Percentiles rank a stretch among this genome's conserved stretches.
Evolutionary conservation across 139 green algal genomes (phyloP).

Genomic region (Trebouxia sp.): DNA sequence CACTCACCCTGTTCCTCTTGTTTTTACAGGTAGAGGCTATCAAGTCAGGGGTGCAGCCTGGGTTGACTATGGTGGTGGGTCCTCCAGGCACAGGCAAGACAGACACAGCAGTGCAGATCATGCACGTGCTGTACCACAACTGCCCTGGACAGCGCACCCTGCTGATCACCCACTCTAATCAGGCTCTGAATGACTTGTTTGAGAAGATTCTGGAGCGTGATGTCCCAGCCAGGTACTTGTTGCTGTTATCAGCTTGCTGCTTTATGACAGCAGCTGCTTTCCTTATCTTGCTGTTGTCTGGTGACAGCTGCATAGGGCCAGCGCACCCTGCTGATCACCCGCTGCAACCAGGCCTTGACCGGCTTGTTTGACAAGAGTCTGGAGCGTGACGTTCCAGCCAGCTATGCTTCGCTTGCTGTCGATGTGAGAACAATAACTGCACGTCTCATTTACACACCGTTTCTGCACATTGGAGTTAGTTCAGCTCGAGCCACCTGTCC

Average conservation of each 20-base stretch:
- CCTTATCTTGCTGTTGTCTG: no score
- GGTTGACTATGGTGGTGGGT: constrained; percentile 96
- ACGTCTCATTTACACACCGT: no score
- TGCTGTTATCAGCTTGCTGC: constrained; percentile 48
- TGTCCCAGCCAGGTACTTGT: constrained; percentile 81
- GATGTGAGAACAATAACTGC: no score
- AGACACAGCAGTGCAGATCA: constrained; percentile 93
- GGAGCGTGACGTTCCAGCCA: no score
- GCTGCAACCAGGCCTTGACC: no score
- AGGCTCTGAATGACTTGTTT: constrained; percentile 93
- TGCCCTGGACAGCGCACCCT: constrained; percentile 89
- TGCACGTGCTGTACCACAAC: constrained; percentile 95
- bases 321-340: no score
- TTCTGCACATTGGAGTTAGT: no score
- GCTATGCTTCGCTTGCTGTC: no score
- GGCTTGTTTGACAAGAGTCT: no score
- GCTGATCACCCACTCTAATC: constrained; percentile 98
- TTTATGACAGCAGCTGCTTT: no score
- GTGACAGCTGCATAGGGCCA: no score
- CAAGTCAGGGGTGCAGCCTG: constrained; percentile 78
- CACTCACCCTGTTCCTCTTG: neutral
- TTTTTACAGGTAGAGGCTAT: constrained; percentile 76
- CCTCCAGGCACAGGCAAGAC: constrained; percentile 98
- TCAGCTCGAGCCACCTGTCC: no score
- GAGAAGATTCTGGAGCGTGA: constrained; percentile 91